Evolutionary conservation across 179 eudicot genomes (phyloP).

Genomic region (Beta corolliflora): DNA sequence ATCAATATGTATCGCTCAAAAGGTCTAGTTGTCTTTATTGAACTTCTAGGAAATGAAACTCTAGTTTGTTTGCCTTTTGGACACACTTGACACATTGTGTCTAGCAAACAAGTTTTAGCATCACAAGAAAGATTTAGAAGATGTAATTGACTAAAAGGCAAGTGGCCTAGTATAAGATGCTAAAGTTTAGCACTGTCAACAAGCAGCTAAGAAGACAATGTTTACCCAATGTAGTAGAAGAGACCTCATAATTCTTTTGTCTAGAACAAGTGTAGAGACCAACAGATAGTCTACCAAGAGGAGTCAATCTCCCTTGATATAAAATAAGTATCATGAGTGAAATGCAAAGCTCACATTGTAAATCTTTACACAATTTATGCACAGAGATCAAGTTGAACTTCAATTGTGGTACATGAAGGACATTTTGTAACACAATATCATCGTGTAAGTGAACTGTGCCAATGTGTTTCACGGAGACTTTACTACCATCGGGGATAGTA

Average conservation of each 20-base stretch:
- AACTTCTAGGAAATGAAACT: no score
- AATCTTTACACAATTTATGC: background rate
- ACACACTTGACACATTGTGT: background rate
- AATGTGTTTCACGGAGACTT: background rate
- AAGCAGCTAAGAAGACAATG: background rate
- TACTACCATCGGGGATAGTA: background rate
- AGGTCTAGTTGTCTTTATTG: no score
- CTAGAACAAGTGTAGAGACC: no score
- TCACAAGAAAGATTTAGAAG: background rate
- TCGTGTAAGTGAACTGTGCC: background rate
- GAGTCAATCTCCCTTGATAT: background rate
- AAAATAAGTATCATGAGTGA: background rate
- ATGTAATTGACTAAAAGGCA: background rate
- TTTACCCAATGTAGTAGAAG: background rate
- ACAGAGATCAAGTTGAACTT: background rate
- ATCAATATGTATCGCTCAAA: no score
- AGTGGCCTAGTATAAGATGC: no score
- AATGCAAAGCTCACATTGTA: background rate
- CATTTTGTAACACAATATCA: background rate
- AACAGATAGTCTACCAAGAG: background rate
- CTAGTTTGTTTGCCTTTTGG: no score
- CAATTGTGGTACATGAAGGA: background rate
- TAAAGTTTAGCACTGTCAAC: background rate
- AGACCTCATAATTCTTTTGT: no score
- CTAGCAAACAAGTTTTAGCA: background rate